Conservation (phyloP, 805 yeast species). For the Candida ficus region DNA sequence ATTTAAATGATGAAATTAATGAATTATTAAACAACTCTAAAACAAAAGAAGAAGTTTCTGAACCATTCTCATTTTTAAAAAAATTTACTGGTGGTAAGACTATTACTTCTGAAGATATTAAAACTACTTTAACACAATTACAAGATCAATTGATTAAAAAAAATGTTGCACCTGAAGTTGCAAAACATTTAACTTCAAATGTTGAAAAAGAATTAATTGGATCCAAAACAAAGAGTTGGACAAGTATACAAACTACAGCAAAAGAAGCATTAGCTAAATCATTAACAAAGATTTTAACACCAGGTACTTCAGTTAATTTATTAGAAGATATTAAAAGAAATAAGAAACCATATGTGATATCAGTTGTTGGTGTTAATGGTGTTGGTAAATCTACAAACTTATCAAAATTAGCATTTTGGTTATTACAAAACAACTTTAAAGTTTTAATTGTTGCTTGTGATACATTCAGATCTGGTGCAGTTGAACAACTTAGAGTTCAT, state of each 20-base stretch:
- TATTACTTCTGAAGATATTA: conserved; percentile 57
- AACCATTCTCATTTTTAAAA: conserved; percentile 54
- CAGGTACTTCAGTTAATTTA: conserved; percentile 84
- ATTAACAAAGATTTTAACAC: conserved; percentile 75
- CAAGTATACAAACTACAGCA: conserved; percentile 68
- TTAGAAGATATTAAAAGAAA: conserved; percentile 61
- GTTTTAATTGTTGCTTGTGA: conserved; percentile 95
- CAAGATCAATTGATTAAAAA: conserved; percentile 75
- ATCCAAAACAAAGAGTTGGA: conserved; percentile 66
- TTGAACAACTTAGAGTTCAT: conserved; percentile 94
- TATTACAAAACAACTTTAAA: conserved; percentile 79
- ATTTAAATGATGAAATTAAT: conserved; percentile 49
- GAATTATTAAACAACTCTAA: conserved; percentile 31
- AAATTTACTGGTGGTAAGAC: conserved; percentile 66
- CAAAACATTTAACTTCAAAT: conserved; percentile 61
- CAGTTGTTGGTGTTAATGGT: conserved; percentile 97
- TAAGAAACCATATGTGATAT: conserved; percentile 76
- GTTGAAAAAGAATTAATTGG: conserved; percentile 70
- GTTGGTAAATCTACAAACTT: conserved; percentile 96
- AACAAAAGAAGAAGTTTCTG: conserved; percentile 23
- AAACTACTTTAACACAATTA: conserved; percentile 58
- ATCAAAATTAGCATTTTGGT: conserved; percentile 94
- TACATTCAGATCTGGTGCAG: conserved; percentile 97
- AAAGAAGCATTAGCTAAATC: conserved; percentile 57
- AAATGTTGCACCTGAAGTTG: conserved; percentile 89